These are phyloP conservation scores for Amanita phalloides DNA, from an alignment of 768 basidiomycete species.

Conservation along the genomic window DNA sequence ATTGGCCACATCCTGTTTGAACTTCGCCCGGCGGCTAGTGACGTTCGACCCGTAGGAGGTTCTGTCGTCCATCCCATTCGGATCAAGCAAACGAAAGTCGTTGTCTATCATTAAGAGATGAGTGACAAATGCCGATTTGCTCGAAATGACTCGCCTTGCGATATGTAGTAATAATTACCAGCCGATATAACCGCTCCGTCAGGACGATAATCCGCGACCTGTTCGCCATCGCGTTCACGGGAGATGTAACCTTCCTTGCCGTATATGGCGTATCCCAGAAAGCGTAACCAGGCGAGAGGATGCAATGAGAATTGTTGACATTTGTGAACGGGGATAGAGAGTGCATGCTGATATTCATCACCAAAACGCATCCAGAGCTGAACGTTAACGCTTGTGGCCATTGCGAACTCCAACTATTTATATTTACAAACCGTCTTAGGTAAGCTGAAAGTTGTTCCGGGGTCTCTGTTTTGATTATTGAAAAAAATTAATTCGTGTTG, in stretches of 20 bases:
- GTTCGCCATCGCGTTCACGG: background rate
- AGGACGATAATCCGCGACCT: conserved; percentile 2
- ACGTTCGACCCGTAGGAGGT: conserved; percentile 11
- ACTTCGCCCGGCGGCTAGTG: background rate
- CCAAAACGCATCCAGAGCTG: background rate
- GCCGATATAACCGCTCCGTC: background rate
- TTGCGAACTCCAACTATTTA: no score
- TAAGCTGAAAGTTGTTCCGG: no score
- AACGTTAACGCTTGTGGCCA: background rate
- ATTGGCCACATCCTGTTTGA: background rate
- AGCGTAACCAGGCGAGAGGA: conserved; percentile 7
- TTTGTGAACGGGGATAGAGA: conserved; percentile 8
- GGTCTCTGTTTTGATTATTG: no score
- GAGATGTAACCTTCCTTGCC: conserved; percentile 7
- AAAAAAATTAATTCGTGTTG: no score
- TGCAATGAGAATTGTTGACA: conserved; percentile 9
- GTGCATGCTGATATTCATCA: conserved; percentile 2
- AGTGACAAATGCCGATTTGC: background rate
- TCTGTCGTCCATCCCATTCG: conserved; percentile 8
- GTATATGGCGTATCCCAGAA: conserved; percentile 4
- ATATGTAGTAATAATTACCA: conserved; percentile 6
- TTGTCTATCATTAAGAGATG: conserved; percentile 1
- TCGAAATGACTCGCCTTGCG: conserved; percentile 3
- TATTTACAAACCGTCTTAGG: no score
- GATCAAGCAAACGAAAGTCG: conserved; percentile 5